Evolutionary conservation across 805 yeast genomes (phyloP), one percentile per base, ranked within the genome.

Genomic region (Yarrowia divulgata): DNA sequence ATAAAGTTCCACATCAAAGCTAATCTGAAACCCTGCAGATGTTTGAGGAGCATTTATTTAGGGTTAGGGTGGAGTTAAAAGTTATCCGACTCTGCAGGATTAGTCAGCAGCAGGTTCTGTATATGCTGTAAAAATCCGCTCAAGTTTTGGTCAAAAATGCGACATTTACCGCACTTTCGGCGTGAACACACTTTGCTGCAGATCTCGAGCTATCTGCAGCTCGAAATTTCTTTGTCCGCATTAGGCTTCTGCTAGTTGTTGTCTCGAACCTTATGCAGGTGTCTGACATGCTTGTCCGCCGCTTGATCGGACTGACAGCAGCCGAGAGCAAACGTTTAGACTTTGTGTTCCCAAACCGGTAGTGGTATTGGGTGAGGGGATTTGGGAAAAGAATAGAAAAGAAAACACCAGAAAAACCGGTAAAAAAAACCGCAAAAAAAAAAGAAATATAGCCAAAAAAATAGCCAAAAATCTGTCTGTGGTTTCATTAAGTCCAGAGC

Each of bases 1-100:
- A 12, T 39, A 34, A 19, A 19, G 14, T 40, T 57, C 16, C 10
- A 39, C 48, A 29, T 40, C 29, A 57, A 39, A 57, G 39, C 48
- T 39, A 57, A 57, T 40, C 63, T 40, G 9, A 57, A 40, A 57
- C 63, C 63, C 63, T 57, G 63, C 63, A 57, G 63, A 3, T 16
- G n/a, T 6, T 16, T 16, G 14, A 37, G 46, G 13, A 12, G 9
- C 14, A 23, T 3, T 8, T 55, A 40, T 23, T 40, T 55, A 55
- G 19, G 46, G 46, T 55, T n/a, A n/a, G n/a, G n/a, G n/a, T n/a
- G n/a, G n/a, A n/a, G n/a, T n/a, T n/a, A n/a, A n/a, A n/a, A n/a
- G n/a, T n/a, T n/a, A n/a, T n/a, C n/a, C n/a, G n/a, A n/a, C n/a
- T n/a, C n/a, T n/a, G n/a, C 35, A 34, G 35, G 8, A 5, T 6